Evolutionary conservation across 2,329 filamentous ascomycete species (phyloP).

Genomic region (Colletotrichum viniferum): DNA sequence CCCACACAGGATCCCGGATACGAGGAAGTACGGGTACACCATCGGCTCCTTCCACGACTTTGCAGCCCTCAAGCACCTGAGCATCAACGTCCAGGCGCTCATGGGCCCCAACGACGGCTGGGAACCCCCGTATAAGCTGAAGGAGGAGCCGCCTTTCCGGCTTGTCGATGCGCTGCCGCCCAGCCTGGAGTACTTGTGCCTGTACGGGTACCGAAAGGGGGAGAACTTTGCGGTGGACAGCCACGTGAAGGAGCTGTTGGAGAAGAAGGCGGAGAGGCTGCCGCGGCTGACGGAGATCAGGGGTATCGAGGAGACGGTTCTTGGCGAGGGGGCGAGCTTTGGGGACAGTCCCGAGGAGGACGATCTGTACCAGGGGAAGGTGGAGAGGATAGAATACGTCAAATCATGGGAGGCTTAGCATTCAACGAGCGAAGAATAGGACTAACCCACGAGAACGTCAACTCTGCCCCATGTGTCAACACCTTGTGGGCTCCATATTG

Average conservation of each 20-base stretch:
- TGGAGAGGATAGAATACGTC: background rate
- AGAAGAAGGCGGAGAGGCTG: conserved; percentile 5
- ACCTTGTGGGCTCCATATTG: no score
- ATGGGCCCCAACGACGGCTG: background rate
- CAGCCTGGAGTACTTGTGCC: conserved; percentile 13
- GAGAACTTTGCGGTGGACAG: background rate
- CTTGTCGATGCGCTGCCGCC: conserved; percentile 17
- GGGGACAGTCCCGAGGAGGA: background rate
- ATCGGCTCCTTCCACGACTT: conserved; percentile 16
- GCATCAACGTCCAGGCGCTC: background rate
- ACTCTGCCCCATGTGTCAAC: no score
- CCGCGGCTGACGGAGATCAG: background rate
- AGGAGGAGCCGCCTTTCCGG: background rate
- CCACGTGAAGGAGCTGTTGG: conserved; percentile 7
- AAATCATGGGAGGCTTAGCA: background rate
- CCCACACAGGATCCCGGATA: background rate
- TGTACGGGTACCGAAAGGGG: conserved; percentile 19
- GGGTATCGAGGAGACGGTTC: background rate
- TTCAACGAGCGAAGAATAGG: background rate
- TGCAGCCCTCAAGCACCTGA: conserved; percentile 1
- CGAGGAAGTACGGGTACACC: background rate
- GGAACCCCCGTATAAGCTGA: background rate
- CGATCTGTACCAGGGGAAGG: background rate
- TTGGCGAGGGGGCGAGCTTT: background rate
- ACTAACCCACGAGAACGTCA: no score